These are phyloP conservation scores for Chlorella ohadii DNA, from an alignment of 139 green algal genomes.

Conservation along the genomic window DNA sequence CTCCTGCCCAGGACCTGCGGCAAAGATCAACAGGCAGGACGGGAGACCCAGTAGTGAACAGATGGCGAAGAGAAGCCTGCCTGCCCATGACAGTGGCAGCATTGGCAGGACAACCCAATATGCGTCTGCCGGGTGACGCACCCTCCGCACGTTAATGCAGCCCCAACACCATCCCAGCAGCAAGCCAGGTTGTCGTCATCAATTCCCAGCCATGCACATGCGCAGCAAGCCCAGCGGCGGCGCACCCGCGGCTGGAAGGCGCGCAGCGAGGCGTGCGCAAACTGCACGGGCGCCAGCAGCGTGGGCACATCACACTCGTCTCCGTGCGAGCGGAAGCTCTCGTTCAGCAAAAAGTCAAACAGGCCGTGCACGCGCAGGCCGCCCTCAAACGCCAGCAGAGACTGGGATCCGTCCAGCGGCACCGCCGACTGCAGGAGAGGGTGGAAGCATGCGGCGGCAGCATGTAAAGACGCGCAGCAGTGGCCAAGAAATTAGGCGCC, in stretches of 20 bases:
- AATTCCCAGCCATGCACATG: not conserved
- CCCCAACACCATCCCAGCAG: no score
- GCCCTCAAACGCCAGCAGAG: slow-evolving; percentile 64
- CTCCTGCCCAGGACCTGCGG: slow-evolving; percentile 8
- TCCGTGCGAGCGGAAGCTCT: slow-evolving; percentile 25
- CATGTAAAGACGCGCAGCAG: not conserved
- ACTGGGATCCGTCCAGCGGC: slow-evolving; percentile 52
- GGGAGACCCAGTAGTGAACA: no score
- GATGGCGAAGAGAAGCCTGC: no score
- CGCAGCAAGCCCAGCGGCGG: not conserved
- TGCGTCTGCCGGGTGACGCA: no score
- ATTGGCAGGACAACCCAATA: no score
- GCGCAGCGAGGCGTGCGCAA: slow-evolving; percentile 51
- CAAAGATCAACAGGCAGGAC: no score
- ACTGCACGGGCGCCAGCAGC: slow-evolving; percentile 64
- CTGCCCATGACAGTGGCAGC: no score
- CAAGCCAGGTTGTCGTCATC: no score
- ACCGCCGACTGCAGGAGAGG: not conserved
- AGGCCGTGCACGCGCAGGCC: slow-evolving; percentile 60
- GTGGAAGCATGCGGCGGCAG: not conserved
- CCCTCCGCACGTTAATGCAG: no score
- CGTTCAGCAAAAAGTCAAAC: slow-evolving; percentile 68
- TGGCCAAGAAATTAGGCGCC: no score
- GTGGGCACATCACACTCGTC: slow-evolving; percentile 63
- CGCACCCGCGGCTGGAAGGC: slow-evolving; percentile 34